These are phyloP conservation scores for Bruguiera parviflora DNA, from an alignment of 345 rosid genomes.

Conservation along the genomic window DNA sequence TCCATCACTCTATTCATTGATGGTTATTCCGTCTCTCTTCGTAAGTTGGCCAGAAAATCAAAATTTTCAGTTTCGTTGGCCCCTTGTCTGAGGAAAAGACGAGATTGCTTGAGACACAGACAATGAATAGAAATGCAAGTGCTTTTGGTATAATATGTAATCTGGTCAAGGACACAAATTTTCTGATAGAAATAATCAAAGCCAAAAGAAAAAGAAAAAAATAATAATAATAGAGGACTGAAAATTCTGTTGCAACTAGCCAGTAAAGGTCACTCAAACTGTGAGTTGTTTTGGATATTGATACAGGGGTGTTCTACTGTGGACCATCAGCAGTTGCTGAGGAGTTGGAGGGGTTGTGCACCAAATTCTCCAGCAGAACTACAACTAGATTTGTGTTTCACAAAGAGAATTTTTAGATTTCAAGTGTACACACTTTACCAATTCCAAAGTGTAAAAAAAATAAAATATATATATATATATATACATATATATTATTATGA, in stretches of 20 bases:
- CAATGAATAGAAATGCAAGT: background rate
- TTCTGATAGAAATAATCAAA: no score
- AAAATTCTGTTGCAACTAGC: background rate
- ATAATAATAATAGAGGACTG: background rate
- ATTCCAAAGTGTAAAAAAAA: background rate
- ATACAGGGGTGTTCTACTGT: conserved; percentile 53
- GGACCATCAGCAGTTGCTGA: conserved; percentile 43
- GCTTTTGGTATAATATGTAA: background rate
- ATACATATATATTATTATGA: background rate
- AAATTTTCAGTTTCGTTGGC: background rate
- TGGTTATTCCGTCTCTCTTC: background rate
- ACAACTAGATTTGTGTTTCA: conserved; percentile 52
- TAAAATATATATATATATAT: background rate
- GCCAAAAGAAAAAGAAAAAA: no score
- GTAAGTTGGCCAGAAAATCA: background rate
- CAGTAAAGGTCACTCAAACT: background rate
- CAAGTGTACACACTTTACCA: background rate
- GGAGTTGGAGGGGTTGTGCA: conserved; percentile 47
- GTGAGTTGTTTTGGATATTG: background rate
- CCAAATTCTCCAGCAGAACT: conserved; percentile 47
- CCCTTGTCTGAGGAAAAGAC: no score
- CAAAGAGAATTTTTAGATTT: conserved; percentile 46
- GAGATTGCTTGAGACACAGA: no score
- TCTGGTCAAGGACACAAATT: background rate
- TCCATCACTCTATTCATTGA: background rate